Base-by-base conservation (phyloP, 129 eudicot species). In the Ambrosia trifida region DNA sequence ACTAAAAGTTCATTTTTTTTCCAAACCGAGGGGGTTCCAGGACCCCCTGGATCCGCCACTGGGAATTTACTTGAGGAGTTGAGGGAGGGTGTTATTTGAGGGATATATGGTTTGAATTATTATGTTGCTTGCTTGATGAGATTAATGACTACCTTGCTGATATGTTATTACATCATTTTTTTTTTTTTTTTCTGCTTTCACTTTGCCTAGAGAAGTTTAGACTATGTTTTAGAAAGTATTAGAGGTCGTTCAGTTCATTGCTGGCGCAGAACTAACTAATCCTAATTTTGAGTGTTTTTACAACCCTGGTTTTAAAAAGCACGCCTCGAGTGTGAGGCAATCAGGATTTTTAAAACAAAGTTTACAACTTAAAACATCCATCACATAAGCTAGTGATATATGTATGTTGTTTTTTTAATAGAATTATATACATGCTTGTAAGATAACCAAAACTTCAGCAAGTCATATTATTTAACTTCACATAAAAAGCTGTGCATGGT, bases 41-140 rank as follows among this genome's bases (percentile, higher is more conserved):
- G 28, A 24, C 28, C 28, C 0, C 28, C 28, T 24, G 28, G 28
- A 24, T 24, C 28, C 28, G 28, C 28, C 28, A 24, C 28, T 0
- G 28, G 28, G 28, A 24, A 24, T 24, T 24, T 24, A 24, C 28
- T 24, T 24, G 28, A 24, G 28, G 28, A 11, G 36, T 75, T 75
- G 65, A 73, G 24, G 11, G 51, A 62, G 31, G 76, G 69, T 72
- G 69, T 47, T 72, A 72, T 45, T 20, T 64, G 31, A 64, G 54
- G 72, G 44, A 51, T 43, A 41, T 40, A 14, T 64, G 53, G 50
- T 74, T 14, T 35, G 53, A 36, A 50, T 20, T 64, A 50, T 74
- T 73, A 4, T 50, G 36, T 64, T 63, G 28, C 20, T 9, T 50
- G 24, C 4, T 5, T 38, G 10, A 38, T 38, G 43, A 38, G 43